Percentiles rank a stretch among this genome's conserved stretches.
Evolutionary conservation across 108 stramenopile genomes (phyloP).

Genomic region (Seminavis robusta): DNA sequence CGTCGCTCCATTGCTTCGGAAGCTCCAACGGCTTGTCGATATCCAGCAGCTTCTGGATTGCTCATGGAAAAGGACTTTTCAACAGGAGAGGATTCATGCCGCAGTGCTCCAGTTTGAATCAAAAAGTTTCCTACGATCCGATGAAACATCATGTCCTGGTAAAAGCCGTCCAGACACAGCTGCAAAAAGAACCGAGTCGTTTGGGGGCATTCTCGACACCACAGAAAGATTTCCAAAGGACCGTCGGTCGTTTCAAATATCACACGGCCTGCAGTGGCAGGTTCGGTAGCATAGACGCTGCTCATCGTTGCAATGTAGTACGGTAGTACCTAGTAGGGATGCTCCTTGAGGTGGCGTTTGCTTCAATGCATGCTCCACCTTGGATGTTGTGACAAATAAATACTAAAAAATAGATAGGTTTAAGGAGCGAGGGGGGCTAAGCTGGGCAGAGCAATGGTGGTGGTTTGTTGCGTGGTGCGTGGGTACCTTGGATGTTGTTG

Average conservation of each 20-base stretch:
- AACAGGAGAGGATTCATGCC: too few relatives aligned
- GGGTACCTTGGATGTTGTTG: too few relatives aligned
- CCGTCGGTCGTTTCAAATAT: conserved; percentile 91
- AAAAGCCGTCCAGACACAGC: conserved; percentile 89
- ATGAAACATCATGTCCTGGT: conserved; percentile 73
- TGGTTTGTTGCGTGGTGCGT: too few relatives aligned
- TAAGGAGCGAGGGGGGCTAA: too few relatives aligned
- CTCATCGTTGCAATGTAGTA: conserved; percentile 73
- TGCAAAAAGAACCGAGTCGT: conserved; percentile 89
- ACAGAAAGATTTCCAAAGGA: conserved; percentile 87
- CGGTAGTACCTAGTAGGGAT: too few relatives aligned
- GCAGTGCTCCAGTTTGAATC: conserved; percentile 81
- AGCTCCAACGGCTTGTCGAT: conserved; percentile 29
- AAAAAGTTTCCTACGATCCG: conserved; percentile 86
- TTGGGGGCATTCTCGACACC: conserved; percentile 88
- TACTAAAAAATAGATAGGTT: too few relatives aligned
- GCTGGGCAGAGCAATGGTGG: too few relatives aligned
- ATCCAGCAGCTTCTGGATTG: conserved; percentile 1
- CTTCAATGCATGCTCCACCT: too few relatives aligned
- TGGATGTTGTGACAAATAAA: too few relatives aligned
- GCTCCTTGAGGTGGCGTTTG: too few relatives aligned
- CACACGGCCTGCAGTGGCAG: conserved; percentile 78
- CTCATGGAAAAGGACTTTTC: conserved; percentile 3
- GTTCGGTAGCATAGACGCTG: conserved; percentile 92
- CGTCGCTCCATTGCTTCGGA: conserved; percentile 51